These are phyloP conservation scores for Boletus patriciae DNA, from an alignment of 768 basidiomycete genomes.

Conservation along the genomic window DNA sequence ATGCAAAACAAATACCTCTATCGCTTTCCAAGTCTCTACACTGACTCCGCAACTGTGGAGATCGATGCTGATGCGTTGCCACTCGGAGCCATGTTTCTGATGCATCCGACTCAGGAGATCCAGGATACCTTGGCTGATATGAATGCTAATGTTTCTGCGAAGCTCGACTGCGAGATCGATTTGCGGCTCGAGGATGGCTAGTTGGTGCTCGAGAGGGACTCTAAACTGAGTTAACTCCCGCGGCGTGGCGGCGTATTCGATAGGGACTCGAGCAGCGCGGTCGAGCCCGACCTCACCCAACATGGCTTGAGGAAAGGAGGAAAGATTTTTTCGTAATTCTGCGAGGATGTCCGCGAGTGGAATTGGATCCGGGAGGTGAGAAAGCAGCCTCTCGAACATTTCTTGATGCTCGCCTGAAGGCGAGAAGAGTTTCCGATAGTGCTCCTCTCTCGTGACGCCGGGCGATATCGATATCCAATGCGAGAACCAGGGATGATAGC, in stretches of 20 bases:
- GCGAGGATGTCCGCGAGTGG: conserved; percentile 57
- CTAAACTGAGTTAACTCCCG: conserved; percentile 73
- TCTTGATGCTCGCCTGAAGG: conserved; percentile 35
- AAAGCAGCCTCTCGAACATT: conserved; percentile 57
- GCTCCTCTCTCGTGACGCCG: conserved; percentile 56
- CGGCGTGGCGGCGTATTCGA: conserved; percentile 47
- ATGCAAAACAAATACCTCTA: conserved; percentile 57
- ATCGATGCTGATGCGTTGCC: conserved; percentile 74
- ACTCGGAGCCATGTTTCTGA: conserved; percentile 54
- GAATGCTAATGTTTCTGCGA: conserved; percentile 76
- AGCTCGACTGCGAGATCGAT: conserved; percentile 82
- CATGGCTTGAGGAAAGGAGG: conserved; percentile 68
- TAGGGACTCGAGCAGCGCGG: conserved; percentile 71
- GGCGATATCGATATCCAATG: conserved; percentile 63
- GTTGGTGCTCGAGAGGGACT: conserved; percentile 78
- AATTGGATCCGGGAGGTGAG: conserved; percentile 70
- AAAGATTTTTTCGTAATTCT: conserved; percentile 60
- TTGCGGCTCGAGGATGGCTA: conserved; percentile 78
- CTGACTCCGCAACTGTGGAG: conserved; percentile 90
- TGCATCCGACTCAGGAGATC: conserved; percentile 64
- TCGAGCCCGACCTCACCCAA: conserved; percentile 95
- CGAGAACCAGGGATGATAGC: conserved; percentile 94
- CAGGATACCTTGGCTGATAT: conserved; percentile 76
- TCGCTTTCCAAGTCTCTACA: conserved; percentile 65
- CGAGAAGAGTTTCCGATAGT: conserved; percentile 75